phyloP scores from a whole-genome alignment of 306 rosid species.

The Vigna nakashimae region DNA sequence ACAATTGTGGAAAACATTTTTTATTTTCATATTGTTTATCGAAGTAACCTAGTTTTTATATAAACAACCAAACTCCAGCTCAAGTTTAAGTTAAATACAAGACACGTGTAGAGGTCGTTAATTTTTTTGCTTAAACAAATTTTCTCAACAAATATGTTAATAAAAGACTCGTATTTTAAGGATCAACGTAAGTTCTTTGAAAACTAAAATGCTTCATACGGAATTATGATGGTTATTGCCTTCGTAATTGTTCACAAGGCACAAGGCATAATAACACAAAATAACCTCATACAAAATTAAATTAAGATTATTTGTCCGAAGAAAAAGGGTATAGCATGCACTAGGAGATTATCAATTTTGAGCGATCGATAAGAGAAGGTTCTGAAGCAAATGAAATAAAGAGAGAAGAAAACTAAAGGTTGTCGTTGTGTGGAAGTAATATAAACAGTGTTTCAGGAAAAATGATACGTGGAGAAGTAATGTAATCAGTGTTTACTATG shows the following conservation, averaged over 20 bases:
- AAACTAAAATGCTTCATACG: background rate
- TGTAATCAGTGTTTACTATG: too few relatives aligned
- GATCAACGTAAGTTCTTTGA: background rate
- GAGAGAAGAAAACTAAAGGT: background rate
- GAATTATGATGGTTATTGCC: too few relatives aligned
- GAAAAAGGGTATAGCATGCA: background rate
- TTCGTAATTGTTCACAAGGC: too few relatives aligned
- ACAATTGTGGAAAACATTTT: too few relatives aligned
- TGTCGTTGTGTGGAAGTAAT: background rate
- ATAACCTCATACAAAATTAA: too few relatives aligned
- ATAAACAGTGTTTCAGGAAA: too few relatives aligned
- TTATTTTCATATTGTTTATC: background rate
- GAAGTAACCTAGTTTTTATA: background rate
- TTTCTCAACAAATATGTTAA: background rate
- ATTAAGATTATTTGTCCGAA: too few relatives aligned
- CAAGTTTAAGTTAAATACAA: background rate
- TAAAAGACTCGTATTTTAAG: background rate
- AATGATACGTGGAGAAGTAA: too few relatives aligned
- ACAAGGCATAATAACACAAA: too few relatives aligned
- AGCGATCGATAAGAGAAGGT: background rate
- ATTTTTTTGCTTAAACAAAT: background rate
- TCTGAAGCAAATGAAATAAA: background rate
- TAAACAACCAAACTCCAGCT: background rate
- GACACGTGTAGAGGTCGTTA: background rate
- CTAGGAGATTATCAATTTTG: background rate